Percentiles rank a stretch among this genome's conserved stretches.
Conservation (phyloP, 192 early-diverging fungal species). For the Coemansia sp. region DNA sequence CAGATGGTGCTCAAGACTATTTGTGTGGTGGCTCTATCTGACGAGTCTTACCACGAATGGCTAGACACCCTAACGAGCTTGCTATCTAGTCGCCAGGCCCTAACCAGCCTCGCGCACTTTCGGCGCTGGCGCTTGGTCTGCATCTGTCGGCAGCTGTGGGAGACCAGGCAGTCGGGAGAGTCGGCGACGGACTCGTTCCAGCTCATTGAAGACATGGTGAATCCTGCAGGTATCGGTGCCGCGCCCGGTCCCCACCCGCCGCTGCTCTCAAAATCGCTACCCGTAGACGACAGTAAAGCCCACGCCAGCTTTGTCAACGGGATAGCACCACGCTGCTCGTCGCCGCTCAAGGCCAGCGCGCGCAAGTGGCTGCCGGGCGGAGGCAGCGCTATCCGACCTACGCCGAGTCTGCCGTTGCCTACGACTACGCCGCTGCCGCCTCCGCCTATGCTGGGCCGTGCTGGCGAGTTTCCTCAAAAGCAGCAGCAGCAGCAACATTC, state of each 20-base stretch:
- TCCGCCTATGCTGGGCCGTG: constrained; percentile 6
- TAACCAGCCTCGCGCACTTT: constrained; percentile 27
- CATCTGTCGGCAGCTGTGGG: constrained; percentile 55
- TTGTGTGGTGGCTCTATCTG: constrained; percentile 38
- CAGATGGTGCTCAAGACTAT: constrained; percentile 44
- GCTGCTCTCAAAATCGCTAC: not conserved
- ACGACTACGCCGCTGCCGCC: not conserved
- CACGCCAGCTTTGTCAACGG: not conserved
- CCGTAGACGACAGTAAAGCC: not conserved
- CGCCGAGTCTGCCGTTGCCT: constrained; percentile 2
- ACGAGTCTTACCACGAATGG: constrained; percentile 45
- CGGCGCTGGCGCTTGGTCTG: constrained; percentile 50
- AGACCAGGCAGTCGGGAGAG: constrained; percentile 34
- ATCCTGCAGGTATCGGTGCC: not conserved
- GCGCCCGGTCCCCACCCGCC: not conserved
- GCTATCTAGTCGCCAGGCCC: constrained; percentile 33
- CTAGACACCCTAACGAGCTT: constrained; percentile 39
- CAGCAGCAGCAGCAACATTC: constrained; percentile 16
- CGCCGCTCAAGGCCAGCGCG: constrained; percentile 5
- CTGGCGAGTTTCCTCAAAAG: not conserved
- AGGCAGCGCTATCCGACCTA: constrained; percentile 1
- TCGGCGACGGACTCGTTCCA: constrained; percentile 40
- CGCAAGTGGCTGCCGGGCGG: constrained; percentile 29
- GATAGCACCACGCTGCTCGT: not conserved
- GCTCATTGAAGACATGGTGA: constrained; percentile 20